Evolutionary conservation across 2,329 filamentous ascomycete genomes (phyloP).

Genomic region (Cladobotryum mycophilum): DNA sequence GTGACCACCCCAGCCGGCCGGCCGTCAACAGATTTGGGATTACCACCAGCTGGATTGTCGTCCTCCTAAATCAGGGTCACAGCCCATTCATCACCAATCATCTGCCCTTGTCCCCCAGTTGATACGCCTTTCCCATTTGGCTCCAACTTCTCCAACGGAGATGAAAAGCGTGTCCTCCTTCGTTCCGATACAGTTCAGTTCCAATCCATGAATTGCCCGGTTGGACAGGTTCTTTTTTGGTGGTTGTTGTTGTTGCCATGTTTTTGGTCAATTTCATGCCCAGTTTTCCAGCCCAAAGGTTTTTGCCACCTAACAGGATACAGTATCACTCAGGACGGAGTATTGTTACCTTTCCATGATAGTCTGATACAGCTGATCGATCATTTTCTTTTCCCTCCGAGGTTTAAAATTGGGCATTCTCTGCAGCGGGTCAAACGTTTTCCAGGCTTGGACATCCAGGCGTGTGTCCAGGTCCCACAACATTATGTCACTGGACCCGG

Average conservation of each 20-base stretch:
- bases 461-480: no score
- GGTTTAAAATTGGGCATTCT: no score
- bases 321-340: no score
- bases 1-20: no score
- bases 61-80: slow-evolving; percentile 1
- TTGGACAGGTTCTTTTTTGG: neutral
- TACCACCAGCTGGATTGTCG: neutral
- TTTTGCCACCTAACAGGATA: neutral
- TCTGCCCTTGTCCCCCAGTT: neutral
- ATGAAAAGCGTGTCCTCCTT: slow-evolving; percentile 3
- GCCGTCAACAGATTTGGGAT: neutral
- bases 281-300: neutral
- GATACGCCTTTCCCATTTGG: slow-evolving; percentile 1
- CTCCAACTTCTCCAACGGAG: slow-evolving; percentile 5
- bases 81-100: neutral
- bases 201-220: no score
- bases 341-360: no score
- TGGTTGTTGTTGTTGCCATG: neutral
- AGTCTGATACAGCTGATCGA: no score
- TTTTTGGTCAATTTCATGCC: neutral
- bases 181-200: neutral
- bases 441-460: no score
- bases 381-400: no score
- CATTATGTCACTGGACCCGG: no score
- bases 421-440: no score